phyloP scores from a whole-genome alignment of 129 eudicot genomes.

The Tagetes erecta region DNA sequence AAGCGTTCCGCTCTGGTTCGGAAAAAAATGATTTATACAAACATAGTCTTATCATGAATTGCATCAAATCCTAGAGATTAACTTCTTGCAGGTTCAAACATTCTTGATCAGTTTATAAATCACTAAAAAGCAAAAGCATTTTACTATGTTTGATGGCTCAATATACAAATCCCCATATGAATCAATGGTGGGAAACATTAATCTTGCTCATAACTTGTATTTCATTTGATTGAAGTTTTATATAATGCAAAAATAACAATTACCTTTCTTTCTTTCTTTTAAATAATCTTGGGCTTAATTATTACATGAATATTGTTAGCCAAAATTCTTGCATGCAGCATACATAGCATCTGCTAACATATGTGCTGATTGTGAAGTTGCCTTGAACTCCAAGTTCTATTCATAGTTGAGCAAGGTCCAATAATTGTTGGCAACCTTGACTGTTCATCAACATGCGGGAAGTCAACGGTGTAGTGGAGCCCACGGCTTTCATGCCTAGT shows the following conservation, averaged over 20 bases:
- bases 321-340: constrained; percentile 13
- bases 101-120: background rate
- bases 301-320: constrained; percentile 22
- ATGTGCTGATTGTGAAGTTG: constrained; percentile 81
- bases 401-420: constrained; percentile 60
- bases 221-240: background rate
- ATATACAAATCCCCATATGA: background rate
- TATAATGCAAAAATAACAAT: background rate
- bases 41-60: background rate
- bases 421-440: constrained; percentile 84
- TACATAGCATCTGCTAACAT: constrained; percentile 35
- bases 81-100: background rate
- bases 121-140: background rate
- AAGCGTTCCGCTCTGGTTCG: no score
- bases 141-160: background rate
- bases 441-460: constrained; percentile 79
- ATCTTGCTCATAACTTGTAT: constrained; percentile 20
- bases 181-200: background rate
- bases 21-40: no score
- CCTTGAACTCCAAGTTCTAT: constrained; percentile 87
- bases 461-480: constrained; percentile 85
- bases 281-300: constrained; percentile 25
- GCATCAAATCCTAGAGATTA: background rate
- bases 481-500: constrained; percentile 97
- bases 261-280: constrained; percentile 28